Conservation (phyloP, 1,284 basidiomycete genomes). For the Macrocystidia cucumis region DNA sequence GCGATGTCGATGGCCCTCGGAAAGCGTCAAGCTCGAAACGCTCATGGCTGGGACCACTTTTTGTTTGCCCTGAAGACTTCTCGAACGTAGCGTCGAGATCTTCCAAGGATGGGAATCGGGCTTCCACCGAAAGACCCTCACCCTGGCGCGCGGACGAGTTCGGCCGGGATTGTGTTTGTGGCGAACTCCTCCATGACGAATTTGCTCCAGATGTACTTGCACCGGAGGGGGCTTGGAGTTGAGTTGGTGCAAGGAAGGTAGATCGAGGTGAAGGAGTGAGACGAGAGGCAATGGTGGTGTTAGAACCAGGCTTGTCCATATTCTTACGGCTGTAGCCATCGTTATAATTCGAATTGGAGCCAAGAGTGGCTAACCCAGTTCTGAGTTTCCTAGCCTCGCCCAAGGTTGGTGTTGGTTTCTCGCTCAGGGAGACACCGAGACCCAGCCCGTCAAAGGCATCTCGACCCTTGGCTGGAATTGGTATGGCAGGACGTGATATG, state of each 20-base stretch:
- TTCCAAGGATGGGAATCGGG: conserved; percentile 71
- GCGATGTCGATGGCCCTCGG: conserved; percentile 4
- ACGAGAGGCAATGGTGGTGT: conserved; percentile 19
- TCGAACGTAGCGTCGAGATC: conserved; percentile 52
- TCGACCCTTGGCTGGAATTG: conserved; percentile 26
- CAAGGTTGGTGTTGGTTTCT: conserved; percentile 51
- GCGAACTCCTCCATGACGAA: conserved; percentile 11
- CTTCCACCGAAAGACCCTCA: conserved; percentile 42
- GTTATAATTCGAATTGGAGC: conserved; percentile 17
- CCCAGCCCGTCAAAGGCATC: conserved; percentile 78
- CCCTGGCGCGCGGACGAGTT: conserved; percentile 18
- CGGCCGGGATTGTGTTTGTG: conserved; percentile 18
- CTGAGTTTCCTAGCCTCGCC: conserved; percentile 68
- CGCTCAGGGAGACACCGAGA: conserved; percentile 31
- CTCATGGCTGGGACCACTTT: conserved; percentile 10
- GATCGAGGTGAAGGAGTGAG: conserved; percentile 43
- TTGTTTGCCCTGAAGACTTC: conserved; percentile 13
- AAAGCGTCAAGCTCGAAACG: no score
- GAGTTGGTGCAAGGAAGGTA: conserved; percentile 26
- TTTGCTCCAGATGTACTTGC: conserved; percentile 16
- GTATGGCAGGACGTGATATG: no score
- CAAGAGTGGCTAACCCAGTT: conserved; percentile 52
- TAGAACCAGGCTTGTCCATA: conserved; percentile 14
- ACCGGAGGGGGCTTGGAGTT: conserved; percentile 17
- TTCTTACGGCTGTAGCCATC: conserved; percentile 14